Conservation (phyloP, 2,329 filamentous ascomycete genomes). For the Triangularia verruculosa region DNA sequence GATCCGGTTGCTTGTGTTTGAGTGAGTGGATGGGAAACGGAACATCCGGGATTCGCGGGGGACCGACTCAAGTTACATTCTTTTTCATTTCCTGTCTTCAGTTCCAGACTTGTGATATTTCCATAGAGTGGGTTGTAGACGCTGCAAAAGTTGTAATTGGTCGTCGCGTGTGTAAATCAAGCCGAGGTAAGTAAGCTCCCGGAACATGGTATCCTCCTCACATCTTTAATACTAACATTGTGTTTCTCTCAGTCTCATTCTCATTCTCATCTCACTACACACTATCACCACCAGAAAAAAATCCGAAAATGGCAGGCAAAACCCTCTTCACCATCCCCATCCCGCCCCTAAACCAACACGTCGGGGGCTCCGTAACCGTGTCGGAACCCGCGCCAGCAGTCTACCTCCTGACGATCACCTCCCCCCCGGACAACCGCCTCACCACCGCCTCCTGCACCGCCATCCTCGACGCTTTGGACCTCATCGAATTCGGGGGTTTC, state of each 20-base stretch:
- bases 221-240: background rate
- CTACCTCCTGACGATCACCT: constrained; percentile 71
- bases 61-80: background rate
- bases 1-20: background rate
- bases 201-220: constrained; percentile 6
- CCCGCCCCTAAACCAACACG: constrained; percentile 41
- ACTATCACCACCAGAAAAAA: background rate
- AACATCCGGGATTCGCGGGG: background rate
- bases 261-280: background rate
- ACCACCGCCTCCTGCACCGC: constrained; percentile 65
- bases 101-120: background rate
- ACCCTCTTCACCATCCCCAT: constrained; percentile 61
- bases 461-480: constrained; percentile 68
- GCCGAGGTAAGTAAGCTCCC: constrained; percentile 3
- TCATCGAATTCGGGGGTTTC: constrained; percentile 62
- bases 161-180: background rate
- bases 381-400: constrained; percentile 58
- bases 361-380: constrained; percentile 59
- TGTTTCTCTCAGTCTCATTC: constrained; percentile 1
- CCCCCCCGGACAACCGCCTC: constrained; percentile 73
- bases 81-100: background rate
- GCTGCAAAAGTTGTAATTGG: too few species aligned
- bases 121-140: background rate
- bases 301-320: constrained; percentile 15
- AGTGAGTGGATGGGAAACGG: background rate